Percentiles rank a stretch among this genome's conserved stretches.
phyloP scores from a whole-genome alignment of 176 grass and related monocot genomes.

The Puya raimondii region DNA sequence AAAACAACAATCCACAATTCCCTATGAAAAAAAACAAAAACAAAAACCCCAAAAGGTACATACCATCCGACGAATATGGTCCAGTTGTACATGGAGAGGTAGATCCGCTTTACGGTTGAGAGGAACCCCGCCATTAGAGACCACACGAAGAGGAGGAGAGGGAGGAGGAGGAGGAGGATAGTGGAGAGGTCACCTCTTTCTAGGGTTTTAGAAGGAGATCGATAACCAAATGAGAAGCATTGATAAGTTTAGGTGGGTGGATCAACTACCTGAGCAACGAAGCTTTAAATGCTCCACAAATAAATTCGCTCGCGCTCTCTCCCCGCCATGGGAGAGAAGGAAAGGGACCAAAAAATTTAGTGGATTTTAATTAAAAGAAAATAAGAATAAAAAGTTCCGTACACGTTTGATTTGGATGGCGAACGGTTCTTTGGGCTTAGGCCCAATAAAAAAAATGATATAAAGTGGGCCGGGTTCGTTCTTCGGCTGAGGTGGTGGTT shows the following conservation, averaged over 20 bases:
- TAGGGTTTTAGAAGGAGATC: conserved; percentile 17
- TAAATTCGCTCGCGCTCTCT: not conserved
- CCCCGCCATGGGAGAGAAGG: not conserved
- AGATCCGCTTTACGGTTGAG: conserved; percentile 35
- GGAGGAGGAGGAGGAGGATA: not conserved
- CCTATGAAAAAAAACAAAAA: not conserved
- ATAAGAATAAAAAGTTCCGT: no score
- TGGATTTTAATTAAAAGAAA: no score
- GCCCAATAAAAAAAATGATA: no score
- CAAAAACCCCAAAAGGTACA: not conserved
- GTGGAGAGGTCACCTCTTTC: conserved; percentile 1
- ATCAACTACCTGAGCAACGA: not conserved
- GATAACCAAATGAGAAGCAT: not conserved
- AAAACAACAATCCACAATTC: not conserved
- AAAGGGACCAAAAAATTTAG: no score
- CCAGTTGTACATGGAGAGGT: conserved; percentile 56
- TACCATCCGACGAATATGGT: conserved; percentile 51
- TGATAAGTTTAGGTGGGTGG: not conserved
- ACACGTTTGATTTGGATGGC: no score
- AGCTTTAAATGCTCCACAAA: not conserved
- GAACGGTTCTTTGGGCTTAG: no score
- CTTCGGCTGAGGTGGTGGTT: no score
- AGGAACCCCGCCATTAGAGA: conserved; percentile 26
- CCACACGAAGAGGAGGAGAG: not conserved
- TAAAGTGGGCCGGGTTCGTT: no score